A percentile compares a stretch with the other conserved stretches of the same genome.
These are phyloP conservation scores for Coriolopsis trogii DNA, from an alignment of 1,284 basidiomycete genomes.

Conservation along the genomic window DNA sequence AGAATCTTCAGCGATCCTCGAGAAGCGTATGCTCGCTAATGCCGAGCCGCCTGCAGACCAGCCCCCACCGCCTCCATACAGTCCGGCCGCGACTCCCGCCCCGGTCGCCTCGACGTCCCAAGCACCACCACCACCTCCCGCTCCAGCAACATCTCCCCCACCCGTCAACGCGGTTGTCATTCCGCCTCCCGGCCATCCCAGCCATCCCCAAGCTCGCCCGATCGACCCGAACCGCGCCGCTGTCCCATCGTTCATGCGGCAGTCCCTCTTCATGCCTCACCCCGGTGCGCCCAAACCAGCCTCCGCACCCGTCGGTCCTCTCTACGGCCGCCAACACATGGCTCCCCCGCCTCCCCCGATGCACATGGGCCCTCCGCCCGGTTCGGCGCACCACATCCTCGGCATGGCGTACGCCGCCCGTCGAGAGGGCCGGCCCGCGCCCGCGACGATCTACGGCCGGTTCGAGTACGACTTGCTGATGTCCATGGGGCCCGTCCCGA, in stretches of 20 bases:
- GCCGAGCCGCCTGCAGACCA: slow-evolving; percentile 13
- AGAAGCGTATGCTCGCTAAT: slow-evolving; percentile 21
- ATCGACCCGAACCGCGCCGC: slow-evolving; percentile 22
- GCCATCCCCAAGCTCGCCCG: slow-evolving; percentile 35
- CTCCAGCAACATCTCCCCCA: slow-evolving; percentile 3
- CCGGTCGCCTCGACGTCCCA: slow-evolving; percentile 6
- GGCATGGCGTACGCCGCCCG: slow-evolving; percentile 29
- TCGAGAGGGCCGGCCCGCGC: slow-evolving; percentile 28
- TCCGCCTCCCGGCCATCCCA: slow-evolving; percentile 34
- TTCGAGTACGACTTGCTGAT: slow-evolving; percentile 55
- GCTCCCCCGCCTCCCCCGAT: slow-evolving; percentile 8
- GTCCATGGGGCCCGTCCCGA: slow-evolving; percentile 64
- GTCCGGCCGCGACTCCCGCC: slow-evolving; percentile 7
- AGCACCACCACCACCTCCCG: slow-evolving; percentile 1
- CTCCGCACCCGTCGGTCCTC: slow-evolving; percentile 49
- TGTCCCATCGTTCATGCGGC: slow-evolving; percentile 27
- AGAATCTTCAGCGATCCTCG: slow-evolving; percentile 9
- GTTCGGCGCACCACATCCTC: slow-evolving; percentile 37
- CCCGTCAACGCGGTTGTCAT: slow-evolving; percentile 12
- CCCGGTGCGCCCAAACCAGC: slow-evolving; percentile 70
- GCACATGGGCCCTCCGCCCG: slow-evolving; percentile 23
- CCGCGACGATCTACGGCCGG: slow-evolving; percentile 65
- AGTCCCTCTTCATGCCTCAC: slow-evolving; percentile 68
- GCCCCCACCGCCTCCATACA: slow-evolving; percentile 19
- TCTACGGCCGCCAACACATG: slow-evolving; percentile 52